Base-by-base conservation (phyloP, 306 rosid genomes). In the Senna siamea region DNA sequence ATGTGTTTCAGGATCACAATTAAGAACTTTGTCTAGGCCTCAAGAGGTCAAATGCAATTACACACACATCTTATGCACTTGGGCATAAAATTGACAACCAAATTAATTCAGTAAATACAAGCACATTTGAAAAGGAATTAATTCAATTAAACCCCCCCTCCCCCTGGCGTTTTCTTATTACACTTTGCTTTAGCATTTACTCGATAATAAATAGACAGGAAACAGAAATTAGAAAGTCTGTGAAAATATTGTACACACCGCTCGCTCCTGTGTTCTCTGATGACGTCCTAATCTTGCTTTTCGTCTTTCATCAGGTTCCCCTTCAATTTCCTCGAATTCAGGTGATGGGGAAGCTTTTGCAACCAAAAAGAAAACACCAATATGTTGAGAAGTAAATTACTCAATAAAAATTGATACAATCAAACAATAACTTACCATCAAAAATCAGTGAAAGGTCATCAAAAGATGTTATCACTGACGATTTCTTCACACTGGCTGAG, bases 231-330 rank as follows among this genome's bases (percentile, higher is more conserved):
- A 34, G 52, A 41, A 73, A 67, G 76, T 30, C 3, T 47, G n/a
- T n/a, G 67, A 23, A 56, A 58, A 56, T 61, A 63, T 23, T 74
- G 62, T 43, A 88, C 93, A 76, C 53, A 94, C 99, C 85, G 87
- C 85, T 30, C 97, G 85, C 52, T 83, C 89, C 38, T 88, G 79
- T 51, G 90, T 76, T 81, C 93, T 87, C 66, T 85, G 97, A 56
- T 82, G 77, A 48, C 95, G 96, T 72, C 80, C 88, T 73, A 84
- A 77, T 85, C 99, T 87, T 5, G 95, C 88, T 74, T 50, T 92
- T 76, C 97, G 81, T 81, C 97, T 89, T 73, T 92, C 99, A 83
- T 88, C 93, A 81, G 86, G 81, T 81, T 94, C 99, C 20, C 95
- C 99, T 73, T 87, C 96, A 80, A 91, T 73, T 79, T 92, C 99